phyloP scores from a whole-genome alignment of 148 eudicot genomes.

The Fagopyrum homotropicum region DNA sequence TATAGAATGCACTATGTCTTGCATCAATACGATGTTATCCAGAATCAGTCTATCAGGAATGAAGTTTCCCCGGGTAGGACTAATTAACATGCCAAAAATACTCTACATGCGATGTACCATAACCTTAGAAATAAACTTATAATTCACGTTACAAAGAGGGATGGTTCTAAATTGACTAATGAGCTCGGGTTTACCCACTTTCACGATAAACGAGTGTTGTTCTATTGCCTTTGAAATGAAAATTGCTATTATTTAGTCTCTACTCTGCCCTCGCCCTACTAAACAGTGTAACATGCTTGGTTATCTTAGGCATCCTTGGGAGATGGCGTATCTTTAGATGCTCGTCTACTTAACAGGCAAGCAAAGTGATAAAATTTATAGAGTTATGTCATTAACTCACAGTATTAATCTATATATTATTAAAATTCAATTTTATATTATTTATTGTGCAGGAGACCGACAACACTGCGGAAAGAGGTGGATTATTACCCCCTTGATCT shows the following conservation, averaged over 20 bases:
- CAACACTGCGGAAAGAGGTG: conserved; percentile 90
- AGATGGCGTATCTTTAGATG: conserved; percentile 88
- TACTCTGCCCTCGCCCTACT: no score
- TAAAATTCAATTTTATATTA: background rate
- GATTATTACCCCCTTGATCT: conserved; percentile 24
- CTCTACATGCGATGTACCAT: no score
- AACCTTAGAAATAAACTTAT: background rate
- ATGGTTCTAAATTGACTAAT: background rate
- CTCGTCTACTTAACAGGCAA: conserved; percentile 87
- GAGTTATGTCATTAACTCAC: background rate
- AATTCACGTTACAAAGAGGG: background rate
- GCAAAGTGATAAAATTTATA: conserved; percentile 13
- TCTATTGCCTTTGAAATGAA: background rate
- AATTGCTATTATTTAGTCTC: background rate
- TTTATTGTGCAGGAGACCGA: conserved; percentile 60
- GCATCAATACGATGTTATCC: no score
- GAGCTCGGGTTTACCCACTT: no score
- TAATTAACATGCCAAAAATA: no score
- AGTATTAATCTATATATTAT: background rate
- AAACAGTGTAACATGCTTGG: background rate
- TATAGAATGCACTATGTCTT: no score
- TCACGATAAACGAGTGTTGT: background rate
- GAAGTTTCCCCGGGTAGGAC: no score
- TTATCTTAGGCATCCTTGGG: conserved; percentile 72
- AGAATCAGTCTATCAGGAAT: no score